Evolutionary conservation across 2,329 filamentous ascomycete species (phyloP), one percentile per base, ranked within the genome.

Genomic region (Fusarium secorum): DNA sequence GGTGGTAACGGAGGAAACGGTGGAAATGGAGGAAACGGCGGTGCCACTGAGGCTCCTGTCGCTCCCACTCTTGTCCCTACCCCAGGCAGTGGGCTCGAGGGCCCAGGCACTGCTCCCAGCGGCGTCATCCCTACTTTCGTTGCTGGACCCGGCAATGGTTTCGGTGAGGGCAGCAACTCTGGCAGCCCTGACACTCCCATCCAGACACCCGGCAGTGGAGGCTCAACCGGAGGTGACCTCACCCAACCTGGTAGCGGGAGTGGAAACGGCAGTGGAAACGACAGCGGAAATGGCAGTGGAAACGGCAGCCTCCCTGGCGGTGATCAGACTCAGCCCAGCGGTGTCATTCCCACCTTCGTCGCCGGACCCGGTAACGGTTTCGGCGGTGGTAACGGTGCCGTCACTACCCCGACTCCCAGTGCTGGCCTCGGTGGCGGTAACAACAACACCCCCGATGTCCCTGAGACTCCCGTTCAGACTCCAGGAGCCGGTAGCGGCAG

Each of bases 1-100:
- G 60, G 60, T 15, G 62, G 35, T 30, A 33, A 24, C 28, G 28
- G 20, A 17, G 49, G 26, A 10, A 51, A 35, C 9, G 30, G 52
- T 11, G 52, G 62, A 58, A 59, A 41, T 14, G 55, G 54, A 22
- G 54, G 63, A 66, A 60, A 41, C 18, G 38, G 36, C 33, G 48
- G 17, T 28, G 36, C 33, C 22, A 65, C 63, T 17, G 53, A 60
- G 20, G 62, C 54, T 35, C 38, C 66, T 15, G 60, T 63, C 14
- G 65, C 49, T 30, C 66, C 66, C 30, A 67, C 67, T 28, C 56
- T 71, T 30, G 52, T 70, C 18, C 67, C 57, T 24, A 51, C 62
- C 11, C 67, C 66, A 11, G 66, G 66, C 18, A 70, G 56, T 48
- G 67, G 67, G 9, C 33, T 68, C 24, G 41, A 52, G 7, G 65